Evolutionary conservation across 1,284 basidiomycete genomes (phyloP).

Genomic region (Takashimella tepidaria): DNA sequence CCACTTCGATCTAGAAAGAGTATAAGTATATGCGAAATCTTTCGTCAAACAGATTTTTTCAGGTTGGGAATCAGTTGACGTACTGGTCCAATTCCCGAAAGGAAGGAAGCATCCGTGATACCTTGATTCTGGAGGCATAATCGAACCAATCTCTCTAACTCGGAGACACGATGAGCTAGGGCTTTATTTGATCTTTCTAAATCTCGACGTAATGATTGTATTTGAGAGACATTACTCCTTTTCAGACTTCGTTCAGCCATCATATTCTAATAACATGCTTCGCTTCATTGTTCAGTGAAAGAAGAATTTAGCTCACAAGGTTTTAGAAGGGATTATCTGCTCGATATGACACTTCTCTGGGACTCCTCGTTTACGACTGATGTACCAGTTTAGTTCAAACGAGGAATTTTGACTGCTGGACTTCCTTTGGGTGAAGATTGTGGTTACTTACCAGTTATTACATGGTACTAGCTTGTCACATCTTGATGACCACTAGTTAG

Average conservation of each 20-base stretch:
- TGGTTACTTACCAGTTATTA: conserved; percentile 4
- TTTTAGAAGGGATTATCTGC: conserved; percentile 6
- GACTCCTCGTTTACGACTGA: conserved; percentile 9
- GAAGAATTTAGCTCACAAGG: conserved; percentile 7
- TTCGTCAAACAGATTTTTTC: no score
- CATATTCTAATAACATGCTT: neutral
- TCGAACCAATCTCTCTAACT: conserved; percentile 3
- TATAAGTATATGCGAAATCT: no score
- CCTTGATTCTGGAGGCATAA: neutral
- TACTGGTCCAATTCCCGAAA: no score
- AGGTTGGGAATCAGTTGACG: no score
- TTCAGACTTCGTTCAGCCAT: neutral
- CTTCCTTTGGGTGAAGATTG: no score
- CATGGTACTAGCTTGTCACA: conserved; percentile 1
- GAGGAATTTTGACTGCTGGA: no score
- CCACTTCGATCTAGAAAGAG: no score
- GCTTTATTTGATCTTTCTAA: neutral
- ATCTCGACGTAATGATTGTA: conserved; percentile 4
- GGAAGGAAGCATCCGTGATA: no score
- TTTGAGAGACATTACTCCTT: neutral
- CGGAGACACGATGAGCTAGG: neutral
- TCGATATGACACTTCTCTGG: conserved; percentile 10
- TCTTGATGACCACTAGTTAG: no score
- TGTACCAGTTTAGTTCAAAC: no score
- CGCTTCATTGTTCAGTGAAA: no score